Conservation (phyloP, 768 basidiomycete genomes). For the Leucosporidium creatinivorum region DNA sequence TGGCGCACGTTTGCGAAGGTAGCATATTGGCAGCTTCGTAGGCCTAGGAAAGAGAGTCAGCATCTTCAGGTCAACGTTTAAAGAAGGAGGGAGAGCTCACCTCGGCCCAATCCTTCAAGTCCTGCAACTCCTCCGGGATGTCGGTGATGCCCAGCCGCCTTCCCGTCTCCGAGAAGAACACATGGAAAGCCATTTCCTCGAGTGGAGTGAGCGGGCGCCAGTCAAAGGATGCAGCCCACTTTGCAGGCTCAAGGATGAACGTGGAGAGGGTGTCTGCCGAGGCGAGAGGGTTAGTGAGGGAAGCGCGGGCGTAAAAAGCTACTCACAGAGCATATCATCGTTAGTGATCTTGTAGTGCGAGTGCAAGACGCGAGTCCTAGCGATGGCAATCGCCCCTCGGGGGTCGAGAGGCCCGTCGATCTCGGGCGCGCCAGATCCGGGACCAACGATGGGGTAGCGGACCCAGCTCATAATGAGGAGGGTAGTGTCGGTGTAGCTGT, state of each 20-base stretch:
- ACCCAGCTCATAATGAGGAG: background rate
- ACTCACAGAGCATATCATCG: background rate
- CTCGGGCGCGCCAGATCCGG: background rate
- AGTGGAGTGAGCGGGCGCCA: background rate
- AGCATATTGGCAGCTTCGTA: background rate
- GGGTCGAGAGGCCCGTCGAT: background rate
- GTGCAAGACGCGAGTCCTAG: background rate
- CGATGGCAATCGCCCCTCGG: background rate
- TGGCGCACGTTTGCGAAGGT: slow-evolving; percentile 44
- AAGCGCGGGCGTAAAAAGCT: too few relatives aligned
- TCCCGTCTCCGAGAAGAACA: slow-evolving; percentile 48
- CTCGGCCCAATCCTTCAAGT: slow-evolving; percentile 44
- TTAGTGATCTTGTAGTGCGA: background rate
- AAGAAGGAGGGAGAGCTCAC: slow-evolving; percentile 44
- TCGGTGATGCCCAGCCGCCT: slow-evolving; percentile 48
- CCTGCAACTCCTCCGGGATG: slow-evolving; percentile 47
- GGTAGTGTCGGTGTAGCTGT: background rate
- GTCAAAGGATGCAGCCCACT: background rate
- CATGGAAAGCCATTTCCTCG: background rate
- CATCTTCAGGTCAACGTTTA: too few relatives aligned
- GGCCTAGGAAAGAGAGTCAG: background rate
- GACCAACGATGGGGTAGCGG: background rate
- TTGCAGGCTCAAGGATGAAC: background rate
- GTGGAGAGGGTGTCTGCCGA: background rate
- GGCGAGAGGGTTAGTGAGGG: background rate